Conservation (phyloP, 805 yeast genomes). For the Pichia thaimueangensis region DNA sequence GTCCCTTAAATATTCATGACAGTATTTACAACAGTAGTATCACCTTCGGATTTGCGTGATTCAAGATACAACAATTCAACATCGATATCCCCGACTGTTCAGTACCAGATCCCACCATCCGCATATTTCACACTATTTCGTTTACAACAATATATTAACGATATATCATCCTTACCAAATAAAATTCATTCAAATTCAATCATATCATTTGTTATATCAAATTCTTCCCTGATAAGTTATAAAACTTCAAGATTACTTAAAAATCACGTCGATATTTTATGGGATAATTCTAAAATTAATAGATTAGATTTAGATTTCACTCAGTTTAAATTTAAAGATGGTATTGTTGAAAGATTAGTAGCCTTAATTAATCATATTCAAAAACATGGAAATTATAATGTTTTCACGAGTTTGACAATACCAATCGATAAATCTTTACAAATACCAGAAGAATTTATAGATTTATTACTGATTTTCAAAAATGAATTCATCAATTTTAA, state of each 20-base stretch:
- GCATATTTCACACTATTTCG: constrained; percentile 5
- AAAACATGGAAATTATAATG: constrained; percentile 7
- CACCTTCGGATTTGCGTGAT: constrained; percentile 8
- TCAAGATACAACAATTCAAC: neutral
- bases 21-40: constrained; percentile 4
- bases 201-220: constrained; percentile 4
- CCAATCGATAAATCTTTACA: constrained; percentile 4
- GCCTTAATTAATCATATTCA: constrained; percentile 6
- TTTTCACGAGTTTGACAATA: constrained; percentile 6
- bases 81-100: neutral
- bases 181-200: constrained; percentile 3
- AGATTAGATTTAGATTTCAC: constrained; percentile 11
- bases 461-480: neutral
- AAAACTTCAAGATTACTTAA: neutral
- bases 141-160: constrained; percentile 7
- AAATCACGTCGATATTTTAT: constrained; percentile 7
- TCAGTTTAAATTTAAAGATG: constrained; percentile 7
- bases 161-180: constrained; percentile 3
- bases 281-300: constrained; percentile 6
- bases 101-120: constrained; percentile 11
- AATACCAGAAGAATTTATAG: constrained; percentile 3
- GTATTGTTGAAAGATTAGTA: neutral
- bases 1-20: too few relatives aligned
- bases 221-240: constrained; percentile 7
- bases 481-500: constrained; percentile 6